Percentiles rank a stretch among this genome's conserved stretches.
phyloP scores from a whole-genome alignment of 306 rosid species.

The Ormosia semicastrata region DNA sequence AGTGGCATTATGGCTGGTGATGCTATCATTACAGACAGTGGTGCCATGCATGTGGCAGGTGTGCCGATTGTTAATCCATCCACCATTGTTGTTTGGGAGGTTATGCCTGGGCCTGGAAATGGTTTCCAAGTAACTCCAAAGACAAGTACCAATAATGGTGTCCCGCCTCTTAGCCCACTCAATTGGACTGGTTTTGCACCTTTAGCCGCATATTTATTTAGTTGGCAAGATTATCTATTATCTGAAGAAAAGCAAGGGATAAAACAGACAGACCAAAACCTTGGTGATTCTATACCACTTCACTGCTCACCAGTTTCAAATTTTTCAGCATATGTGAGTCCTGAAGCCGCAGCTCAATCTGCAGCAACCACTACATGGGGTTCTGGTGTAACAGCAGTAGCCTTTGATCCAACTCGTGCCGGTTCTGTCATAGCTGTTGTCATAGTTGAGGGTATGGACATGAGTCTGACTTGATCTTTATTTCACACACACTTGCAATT shows the following conservation, averaged over 20 bases:
- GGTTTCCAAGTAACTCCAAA: conserved; percentile 82
- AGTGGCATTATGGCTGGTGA: conserved; percentile 99
- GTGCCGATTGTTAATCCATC: conserved; percentile 98
- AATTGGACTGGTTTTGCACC: conserved; percentile 91
- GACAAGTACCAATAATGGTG: conserved; percentile 63
- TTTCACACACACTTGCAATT: neutral
- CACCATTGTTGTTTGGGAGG: conserved; percentile 99
- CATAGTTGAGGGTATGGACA: conserved; percentile 82
- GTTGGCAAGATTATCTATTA: conserved; percentile 91
- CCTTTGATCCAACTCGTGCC: conserved; percentile 92
- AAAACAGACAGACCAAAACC: conserved; percentile 66
- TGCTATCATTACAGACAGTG: conserved; percentile 93
- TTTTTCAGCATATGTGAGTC: conserved; percentile 97
- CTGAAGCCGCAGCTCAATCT: conserved; percentile 97
- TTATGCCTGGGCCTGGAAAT: conserved; percentile 96
- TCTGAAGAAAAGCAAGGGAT: conserved; percentile 75
- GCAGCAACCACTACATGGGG: conserved; percentile 99
- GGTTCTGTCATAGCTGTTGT: conserved; percentile 97
- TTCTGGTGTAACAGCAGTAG: conserved; percentile 98
- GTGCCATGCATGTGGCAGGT: conserved; percentile 99
- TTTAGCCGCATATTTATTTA: conserved; percentile 87
- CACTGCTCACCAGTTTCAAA: conserved; percentile 97
- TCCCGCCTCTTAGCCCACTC: conserved; percentile 76
- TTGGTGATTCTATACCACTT: conserved; percentile 68
- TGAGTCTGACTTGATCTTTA: conserved; percentile 6